Evolutionary conservation across 2,329 filamentous ascomycete species (phyloP).

Genomic region (Claviceps sp.): DNA sequence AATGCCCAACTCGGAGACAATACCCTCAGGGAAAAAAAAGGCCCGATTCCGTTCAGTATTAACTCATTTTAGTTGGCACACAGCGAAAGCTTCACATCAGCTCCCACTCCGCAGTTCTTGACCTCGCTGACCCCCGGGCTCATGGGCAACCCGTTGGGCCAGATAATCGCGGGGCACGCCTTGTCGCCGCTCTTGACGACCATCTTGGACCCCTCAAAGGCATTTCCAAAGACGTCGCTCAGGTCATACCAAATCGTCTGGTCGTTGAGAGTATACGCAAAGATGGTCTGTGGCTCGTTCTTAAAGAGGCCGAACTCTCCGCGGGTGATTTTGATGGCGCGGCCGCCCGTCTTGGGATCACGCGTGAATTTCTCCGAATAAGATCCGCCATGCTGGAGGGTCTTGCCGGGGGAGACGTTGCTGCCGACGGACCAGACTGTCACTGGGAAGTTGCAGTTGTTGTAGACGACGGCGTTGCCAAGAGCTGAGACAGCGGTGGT

Average conservation of each 20-base stretch:
- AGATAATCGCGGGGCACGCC: conserved; percentile 22
- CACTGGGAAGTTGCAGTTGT: conserved; percentile 22
- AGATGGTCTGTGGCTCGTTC: conserved; percentile 26
- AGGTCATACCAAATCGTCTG: conserved; percentile 26
- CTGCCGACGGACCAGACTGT: conserved; percentile 26
- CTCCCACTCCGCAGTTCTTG: conserved; percentile 19
- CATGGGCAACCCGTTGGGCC: conserved; percentile 20
- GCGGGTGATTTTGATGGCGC: conserved; percentile 24
- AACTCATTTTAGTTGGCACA: conserved; percentile 11
- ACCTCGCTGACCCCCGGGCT: conserved; percentile 20
- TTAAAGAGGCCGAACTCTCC: conserved; percentile 23
- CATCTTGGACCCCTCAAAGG: conserved; percentile 21
- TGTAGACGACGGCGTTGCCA: conserved; percentile 22
- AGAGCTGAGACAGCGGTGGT: conserved; percentile 8
- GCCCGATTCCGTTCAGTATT: no score
- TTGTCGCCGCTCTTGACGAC: conserved; percentile 15
- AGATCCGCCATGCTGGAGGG: conserved; percentile 14
- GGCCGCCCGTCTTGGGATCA: conserved; percentile 25
- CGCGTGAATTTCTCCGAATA: conserved; percentile 21
- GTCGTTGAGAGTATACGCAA: conserved; percentile 25
- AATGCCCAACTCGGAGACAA: neutral
- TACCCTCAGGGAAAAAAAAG: no score
- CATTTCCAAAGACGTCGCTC: conserved; percentile 26
- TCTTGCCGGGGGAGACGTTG: conserved; percentile 13
- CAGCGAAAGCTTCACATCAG: conserved; percentile 23